Conservation (phyloP, 2,329 filamentous ascomycete genomes). For the Exserohilum rostratum region DNA sequence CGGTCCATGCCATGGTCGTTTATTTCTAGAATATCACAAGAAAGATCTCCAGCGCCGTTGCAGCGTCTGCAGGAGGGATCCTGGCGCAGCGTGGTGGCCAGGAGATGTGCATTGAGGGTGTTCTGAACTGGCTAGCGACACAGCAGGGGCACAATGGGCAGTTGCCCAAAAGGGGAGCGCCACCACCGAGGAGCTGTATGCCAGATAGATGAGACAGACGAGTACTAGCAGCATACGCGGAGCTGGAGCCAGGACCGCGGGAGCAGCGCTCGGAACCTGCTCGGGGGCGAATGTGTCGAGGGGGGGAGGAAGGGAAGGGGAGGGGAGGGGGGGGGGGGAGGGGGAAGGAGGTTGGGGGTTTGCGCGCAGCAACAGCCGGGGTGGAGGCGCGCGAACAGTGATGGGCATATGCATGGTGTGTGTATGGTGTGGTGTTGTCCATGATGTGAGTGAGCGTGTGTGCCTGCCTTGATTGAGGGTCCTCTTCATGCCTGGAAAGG, state of each 20-base stretch:
- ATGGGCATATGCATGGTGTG: conserved; percentile 7
- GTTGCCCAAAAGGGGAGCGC: conserved; percentile 43
- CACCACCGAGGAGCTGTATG: conserved; percentile 41
- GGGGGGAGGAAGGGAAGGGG: neutral
- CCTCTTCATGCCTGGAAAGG: conserved; percentile 38
- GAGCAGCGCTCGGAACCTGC: conserved; percentile 31
- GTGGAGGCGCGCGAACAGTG: neutral
- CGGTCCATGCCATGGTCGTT: conserved; percentile 42
- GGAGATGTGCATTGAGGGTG: conserved; percentile 44
- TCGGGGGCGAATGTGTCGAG: conserved; percentile 17
- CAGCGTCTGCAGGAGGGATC: conserved; percentile 45
- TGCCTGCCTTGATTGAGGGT: conserved; percentile 21
- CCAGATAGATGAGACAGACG: conserved; percentile 41
- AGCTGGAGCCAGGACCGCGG: conserved; percentile 36
- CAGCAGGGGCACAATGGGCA: conserved; percentile 37
- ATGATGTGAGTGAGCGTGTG: conserved; percentile 28
- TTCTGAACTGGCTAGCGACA: conserved; percentile 41
- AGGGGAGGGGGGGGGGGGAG: neutral
- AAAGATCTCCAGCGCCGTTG: conserved; percentile 52
- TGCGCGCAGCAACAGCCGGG: too few species aligned
- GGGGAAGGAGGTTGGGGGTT: neutral
- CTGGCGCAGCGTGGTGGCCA: conserved; percentile 45
- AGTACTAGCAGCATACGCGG: conserved; percentile 8
- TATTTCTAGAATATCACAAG: conserved; percentile 52
- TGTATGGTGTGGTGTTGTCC: neutral